These are phyloP conservation scores for Clitopilus hobsonii DNA, from an alignment of 768 basidiomycete species.

Conservation along the genomic window DNA sequence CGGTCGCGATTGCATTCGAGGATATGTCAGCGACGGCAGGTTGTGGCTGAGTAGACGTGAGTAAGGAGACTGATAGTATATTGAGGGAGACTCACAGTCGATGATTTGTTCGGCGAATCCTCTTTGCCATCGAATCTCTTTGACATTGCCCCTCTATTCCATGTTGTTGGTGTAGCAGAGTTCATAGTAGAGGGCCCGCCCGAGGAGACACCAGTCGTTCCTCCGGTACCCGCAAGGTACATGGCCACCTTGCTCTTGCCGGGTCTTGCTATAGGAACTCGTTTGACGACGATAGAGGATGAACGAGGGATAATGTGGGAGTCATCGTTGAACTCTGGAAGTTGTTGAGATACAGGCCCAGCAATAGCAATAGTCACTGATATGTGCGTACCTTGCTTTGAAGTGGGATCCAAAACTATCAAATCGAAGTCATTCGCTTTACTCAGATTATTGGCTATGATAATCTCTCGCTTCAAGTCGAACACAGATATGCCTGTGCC, in stretches of 20 bases:
- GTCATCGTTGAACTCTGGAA: conserved; percentile 87
- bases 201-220: background rate
- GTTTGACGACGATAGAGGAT: conserved; percentile 90
- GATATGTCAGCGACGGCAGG: conserved; percentile 27
- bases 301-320: conserved; percentile 89
- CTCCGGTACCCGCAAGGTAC: conserved; percentile 49
- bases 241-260: conserved; percentile 81
- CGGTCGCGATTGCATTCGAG: conserved; percentile 36
- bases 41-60: conserved; percentile 17
- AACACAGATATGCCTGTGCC: conserved; percentile 99
- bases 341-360: too few species aligned
- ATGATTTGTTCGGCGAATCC: conserved; percentile 29
- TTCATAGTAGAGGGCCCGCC: background rate
- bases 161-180: conserved; percentile 33
- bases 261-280: conserved; percentile 75
- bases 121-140: conserved; percentile 89
- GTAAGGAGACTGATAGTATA: background rate
- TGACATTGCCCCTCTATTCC: conserved; percentile 77
- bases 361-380: too few species aligned
- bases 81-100: conserved; percentile 24
- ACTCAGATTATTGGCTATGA: conserved; percentile 91
- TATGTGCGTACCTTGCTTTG: conserved; percentile 74
- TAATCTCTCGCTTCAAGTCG: conserved; percentile 98
- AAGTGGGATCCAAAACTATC: conserved; percentile 74
- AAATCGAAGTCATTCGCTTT: conserved; percentile 98